These are phyloP conservation scores for Athelia psychrophila DNA, from an alignment of 1,284 basidiomycete genomes.

Conservation along the genomic window DNA sequence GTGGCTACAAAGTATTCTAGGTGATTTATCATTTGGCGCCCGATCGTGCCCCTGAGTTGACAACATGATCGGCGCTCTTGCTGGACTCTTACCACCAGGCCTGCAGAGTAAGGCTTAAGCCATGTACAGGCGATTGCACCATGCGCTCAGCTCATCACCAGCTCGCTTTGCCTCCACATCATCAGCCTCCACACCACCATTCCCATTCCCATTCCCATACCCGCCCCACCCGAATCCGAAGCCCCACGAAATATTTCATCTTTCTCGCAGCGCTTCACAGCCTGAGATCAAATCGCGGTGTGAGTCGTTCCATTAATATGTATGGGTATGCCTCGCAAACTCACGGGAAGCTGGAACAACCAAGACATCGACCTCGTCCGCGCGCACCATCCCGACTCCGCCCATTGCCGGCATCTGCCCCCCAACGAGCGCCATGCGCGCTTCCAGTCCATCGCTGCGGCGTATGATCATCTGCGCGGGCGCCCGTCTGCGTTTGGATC, in stretches of 20 bases:
- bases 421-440: constrained; percentile 36
- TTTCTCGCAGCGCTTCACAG: constrained; percentile 40
- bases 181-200: constrained; percentile 28
- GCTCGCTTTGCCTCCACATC: background rate
- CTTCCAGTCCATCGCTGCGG: constrained; percentile 47
- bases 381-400: constrained; percentile 48
- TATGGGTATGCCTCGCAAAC: background rate
- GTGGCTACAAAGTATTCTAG: too few relatives aligned
- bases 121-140: too few relatives aligned
- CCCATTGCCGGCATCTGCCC: constrained; percentile 26
- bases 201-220: constrained; percentile 42
- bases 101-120: too few relatives aligned
- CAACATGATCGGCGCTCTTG: too few relatives aligned
- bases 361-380: constrained; percentile 54
- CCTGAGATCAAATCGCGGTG: constrained; percentile 48
- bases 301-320: constrained; percentile 24
- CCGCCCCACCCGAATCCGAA: constrained; percentile 39
- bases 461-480: constrained; percentile 42
- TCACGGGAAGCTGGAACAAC: background rate
- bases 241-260: constrained; percentile 52
- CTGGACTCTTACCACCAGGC: too few relatives aligned
- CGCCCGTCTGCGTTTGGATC: constrained; percentile 8
- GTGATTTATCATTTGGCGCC: too few relatives aligned
- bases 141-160: too few relatives aligned
- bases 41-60: too few relatives aligned